phyloP scores from a whole-genome alignment of 2,329 filamentous ascomycete species.

The Fusarium cicatricum region DNA sequence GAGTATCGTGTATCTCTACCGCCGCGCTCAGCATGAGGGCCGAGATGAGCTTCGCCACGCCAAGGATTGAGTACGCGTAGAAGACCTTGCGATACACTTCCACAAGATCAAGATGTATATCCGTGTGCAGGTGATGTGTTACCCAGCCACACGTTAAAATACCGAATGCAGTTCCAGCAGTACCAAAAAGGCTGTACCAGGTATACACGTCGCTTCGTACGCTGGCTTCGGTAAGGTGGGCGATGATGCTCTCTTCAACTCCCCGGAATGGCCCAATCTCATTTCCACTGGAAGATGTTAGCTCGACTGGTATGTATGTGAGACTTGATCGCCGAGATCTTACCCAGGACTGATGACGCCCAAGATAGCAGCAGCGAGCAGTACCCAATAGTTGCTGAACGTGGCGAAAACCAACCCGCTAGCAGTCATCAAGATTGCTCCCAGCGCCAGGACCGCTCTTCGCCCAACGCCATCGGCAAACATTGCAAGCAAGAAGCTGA shows the following conservation, averaged over 20 bases:
- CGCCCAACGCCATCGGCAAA: conserved; percentile 67
- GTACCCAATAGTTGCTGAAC: conserved; percentile 63
- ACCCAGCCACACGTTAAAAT: conserved; percentile 67
- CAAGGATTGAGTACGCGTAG: conserved; percentile 49
- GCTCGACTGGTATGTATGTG: background rate
- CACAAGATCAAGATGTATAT: conserved; percentile 53
- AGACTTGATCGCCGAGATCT: fast-evolving
- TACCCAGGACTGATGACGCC: conserved; percentile 68
- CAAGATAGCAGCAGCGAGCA: conserved; percentile 64
- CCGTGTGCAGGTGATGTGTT: conserved; percentile 58
- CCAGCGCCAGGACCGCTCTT: conserved; percentile 60
- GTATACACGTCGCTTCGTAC: conserved; percentile 65
- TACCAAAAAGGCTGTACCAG: conserved; percentile 68
- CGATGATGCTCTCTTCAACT: conserved; percentile 67
- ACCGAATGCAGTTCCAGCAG: conserved; percentile 67
- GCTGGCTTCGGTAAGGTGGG: conserved; percentile 59
- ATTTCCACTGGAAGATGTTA: conserved; percentile 57
- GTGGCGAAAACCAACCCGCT: conserved; percentile 65
- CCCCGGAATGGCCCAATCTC: conserved; percentile 71
- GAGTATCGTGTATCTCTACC: conserved; percentile 50
- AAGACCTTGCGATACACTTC: conserved; percentile 65
- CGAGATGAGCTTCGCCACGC: conserved; percentile 63
- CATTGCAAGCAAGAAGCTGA: conserved; percentile 66
- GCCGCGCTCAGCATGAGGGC: conserved; percentile 57
- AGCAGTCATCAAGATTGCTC: conserved; percentile 62